Base-by-base conservation (phyloP, 1,284 basidiomycete genomes). In the Earliella scabrosa region DNA sequence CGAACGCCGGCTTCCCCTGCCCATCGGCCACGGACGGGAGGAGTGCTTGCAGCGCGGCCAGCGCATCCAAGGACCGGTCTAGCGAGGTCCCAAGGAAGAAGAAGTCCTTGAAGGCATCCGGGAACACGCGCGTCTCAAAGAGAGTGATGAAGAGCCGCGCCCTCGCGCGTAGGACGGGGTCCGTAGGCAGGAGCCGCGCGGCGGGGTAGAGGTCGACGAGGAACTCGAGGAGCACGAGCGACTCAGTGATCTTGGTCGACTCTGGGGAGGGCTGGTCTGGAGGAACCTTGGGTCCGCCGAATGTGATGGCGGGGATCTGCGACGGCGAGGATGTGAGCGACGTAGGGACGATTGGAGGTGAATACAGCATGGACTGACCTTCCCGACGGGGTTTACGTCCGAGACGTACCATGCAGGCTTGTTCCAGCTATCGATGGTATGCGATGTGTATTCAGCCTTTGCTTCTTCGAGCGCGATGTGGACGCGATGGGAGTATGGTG, bases 401-500 rank as follows among this genome's bases (percentile, higher is more conserved):
- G 79, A 74, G 0, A 80, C 77, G 66, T 85, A 87, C 86, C 85
- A 86, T 46, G 75, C 76, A 0, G 87, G 87, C 72, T 88, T 88
- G 74, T 86, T 82, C 60, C 66, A 53, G 27, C 88, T 69, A 63
- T 88, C 81, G 53, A 88, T 80, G 59, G 82, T 75, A 59, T 74
- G 83, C 27, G 74, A 66, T 26, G 76, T 80, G 64, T 75, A 82
- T 0, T 77, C 66, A 2, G 79, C 76, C 9, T 79, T 77, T 3
- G 78, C 76, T 56, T 88, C 85, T 23, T 75, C 72, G 14, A 88
- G 77, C 0, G 87, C 85, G 16, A 90, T 38, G 6, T 45, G 43
- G 11, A 47, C 53, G 1, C 34, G 60, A 23, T 49, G 51, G 20
- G 21, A 36, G 47, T 46, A 46, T 24, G 39, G 39, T 20, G 21